phyloP scores from a whole-genome alignment of 352 stramenopile species.

The Blastocystis sp. region DNA sequence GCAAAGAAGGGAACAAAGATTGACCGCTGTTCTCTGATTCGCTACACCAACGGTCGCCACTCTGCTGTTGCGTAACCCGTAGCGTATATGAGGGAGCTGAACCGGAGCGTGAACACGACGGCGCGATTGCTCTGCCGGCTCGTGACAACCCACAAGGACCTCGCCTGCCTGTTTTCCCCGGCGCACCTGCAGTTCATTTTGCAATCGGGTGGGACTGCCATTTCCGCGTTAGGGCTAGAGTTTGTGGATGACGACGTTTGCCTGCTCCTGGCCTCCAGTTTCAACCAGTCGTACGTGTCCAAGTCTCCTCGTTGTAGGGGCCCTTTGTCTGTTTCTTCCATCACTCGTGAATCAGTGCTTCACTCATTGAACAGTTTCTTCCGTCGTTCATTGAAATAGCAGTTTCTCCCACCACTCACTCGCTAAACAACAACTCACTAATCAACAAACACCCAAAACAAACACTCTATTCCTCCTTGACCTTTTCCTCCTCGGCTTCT shows the following conservation, averaged over 20 bases:
- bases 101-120: background rate
- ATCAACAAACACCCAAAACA: too few relatives aligned
- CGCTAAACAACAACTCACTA: too few relatives aligned
- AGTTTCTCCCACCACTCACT: too few relatives aligned
- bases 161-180: constrained; percentile 3
- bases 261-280: background rate
- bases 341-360: too few relatives aligned
- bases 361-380: too few relatives aligned
- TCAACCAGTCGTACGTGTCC: background rate
- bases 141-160: background rate
- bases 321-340: too few relatives aligned
- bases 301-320: background rate
- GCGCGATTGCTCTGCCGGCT: background rate
- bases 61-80: background rate
- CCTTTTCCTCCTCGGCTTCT: too few relatives aligned
- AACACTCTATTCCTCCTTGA: too few relatives aligned
- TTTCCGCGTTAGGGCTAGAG: background rate
- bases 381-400: too few relatives aligned
- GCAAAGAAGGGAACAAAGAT: background rate
- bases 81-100: constrained; percentile 41
- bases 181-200: constrained; percentile 28
- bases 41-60: background rate
- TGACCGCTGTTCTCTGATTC: constrained; percentile 17
- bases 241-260: constrained; percentile 43
- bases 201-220: background rate